Evolutionary conservation across 208 protist genomes (phyloP), one percentile per base, ranked within the genome.

Genomic region (Acanthamoeba lenticulata): DNA sequence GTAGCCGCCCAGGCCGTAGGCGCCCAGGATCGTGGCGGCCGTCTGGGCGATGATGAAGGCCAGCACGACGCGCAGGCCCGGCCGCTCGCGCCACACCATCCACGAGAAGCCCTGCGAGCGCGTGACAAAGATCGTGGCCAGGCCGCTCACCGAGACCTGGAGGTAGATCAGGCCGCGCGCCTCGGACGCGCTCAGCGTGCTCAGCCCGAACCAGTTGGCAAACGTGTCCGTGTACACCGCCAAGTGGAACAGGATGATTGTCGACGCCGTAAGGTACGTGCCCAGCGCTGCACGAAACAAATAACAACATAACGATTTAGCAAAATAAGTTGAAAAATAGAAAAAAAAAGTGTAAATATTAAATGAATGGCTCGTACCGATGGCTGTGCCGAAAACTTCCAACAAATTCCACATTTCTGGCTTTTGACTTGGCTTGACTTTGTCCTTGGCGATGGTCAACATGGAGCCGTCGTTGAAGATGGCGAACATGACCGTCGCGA

Each of bases 391-490:
- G 60, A 97, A 97, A 1, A 97, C 94, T 52, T 94, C 81, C 1
- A 55, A 17, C 19, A 97, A 65, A 69, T 93, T 92, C 96, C 96
- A 97, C 24, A 52, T 44, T 52, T 97, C 95, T 0, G 96, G 96
- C 36, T 94, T 92, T 2, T 45, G 40, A 60, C 60, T 90, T 15
- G 96, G 94, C n/a, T 85, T 94, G 3, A 97, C 96, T n/a, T 94
- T 38, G 81, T 97, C 96, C 83, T 97, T 97, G 45, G 95, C 62
- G 47, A 97, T 96, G 0, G 96, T 96, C 1, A 97, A 44, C 83
- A 97, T 96, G 9, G 97, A 95, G 69, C 96, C 97, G 79, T 97
- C 97, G 90, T 97, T 97, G 29, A 97, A 81, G 47, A 97, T 94
- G 24, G 96, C 96, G 38, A 97, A 86, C 44, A 97, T 94, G 42